phyloP scores from a whole-genome alignment of 2,329 filamentous ascomycete genomes.

The Aspergillus nomiae region DNA sequence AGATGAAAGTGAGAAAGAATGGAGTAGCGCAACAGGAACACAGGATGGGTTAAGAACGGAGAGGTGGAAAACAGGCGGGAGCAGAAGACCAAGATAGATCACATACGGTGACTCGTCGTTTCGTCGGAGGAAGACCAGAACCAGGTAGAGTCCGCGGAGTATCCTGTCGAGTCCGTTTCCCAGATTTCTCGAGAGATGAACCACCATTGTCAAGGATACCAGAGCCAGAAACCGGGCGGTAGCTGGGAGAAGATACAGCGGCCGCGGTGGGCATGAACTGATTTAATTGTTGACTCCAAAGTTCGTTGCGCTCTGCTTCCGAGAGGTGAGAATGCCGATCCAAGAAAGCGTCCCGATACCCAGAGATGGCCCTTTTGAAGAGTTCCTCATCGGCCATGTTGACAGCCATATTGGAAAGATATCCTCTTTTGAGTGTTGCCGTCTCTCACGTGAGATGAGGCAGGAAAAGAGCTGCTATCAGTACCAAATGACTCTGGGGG shows the following conservation, averaged over 20 bases:
- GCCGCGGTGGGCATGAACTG: constrained; percentile 39
- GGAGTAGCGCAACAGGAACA: constrained; percentile 25
- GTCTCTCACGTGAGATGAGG: constrained; percentile 13
- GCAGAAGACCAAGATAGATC: constrained; percentile 43
- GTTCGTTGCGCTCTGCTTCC: constrained; percentile 43
- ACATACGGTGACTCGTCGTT: constrained; percentile 51
- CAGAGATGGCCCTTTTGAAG: constrained; percentile 44
- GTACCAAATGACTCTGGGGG: constrained; percentile 23
- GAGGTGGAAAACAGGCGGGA: constrained; percentile 30
- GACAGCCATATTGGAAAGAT: constrained; percentile 34
- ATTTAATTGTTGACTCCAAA: constrained; percentile 43
- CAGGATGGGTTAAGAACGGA: constrained; percentile 25
- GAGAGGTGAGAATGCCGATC: constrained; percentile 43
- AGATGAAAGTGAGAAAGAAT: constrained; percentile 20
- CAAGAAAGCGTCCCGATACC: constrained; percentile 46
- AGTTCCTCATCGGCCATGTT: constrained; percentile 41
- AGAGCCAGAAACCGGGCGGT: constrained; percentile 24
- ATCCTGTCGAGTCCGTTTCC: constrained; percentile 47
- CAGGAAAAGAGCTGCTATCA: constrained; percentile 33
- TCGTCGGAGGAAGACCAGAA: constrained; percentile 42
- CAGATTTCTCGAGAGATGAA: constrained; percentile 35
- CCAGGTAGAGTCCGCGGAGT: constrained; percentile 42
- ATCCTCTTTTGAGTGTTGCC: constrained; percentile 19
- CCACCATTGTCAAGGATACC: constrained; percentile 21
- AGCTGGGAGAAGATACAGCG: constrained; percentile 19